Evolutionary conservation across 2,329 filamentous ascomycete genomes (phyloP), one percentile per base, ranked within the genome.

Genomic region (Nectriaceae sp.): DNA sequence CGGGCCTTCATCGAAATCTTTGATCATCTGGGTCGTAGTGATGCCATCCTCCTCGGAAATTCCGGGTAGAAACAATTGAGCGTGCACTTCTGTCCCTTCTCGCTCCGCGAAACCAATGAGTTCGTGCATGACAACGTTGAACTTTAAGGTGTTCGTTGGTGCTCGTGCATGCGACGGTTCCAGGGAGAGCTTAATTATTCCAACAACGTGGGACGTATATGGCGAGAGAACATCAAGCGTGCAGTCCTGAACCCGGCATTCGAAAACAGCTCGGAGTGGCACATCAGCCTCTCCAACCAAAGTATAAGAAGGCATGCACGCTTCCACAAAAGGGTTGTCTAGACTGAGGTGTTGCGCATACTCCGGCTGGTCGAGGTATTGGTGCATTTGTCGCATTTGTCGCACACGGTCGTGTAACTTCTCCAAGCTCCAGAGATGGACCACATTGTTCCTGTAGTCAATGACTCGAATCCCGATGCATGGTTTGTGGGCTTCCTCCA

Each of bases 121-220:
- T 65, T 97, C 91, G 64, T 96, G 92, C 90, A 99, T 96, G 24
- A 97, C 92, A 4, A 97, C 92, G 62, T 97, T 99, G 74, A 99
- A 99, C 67, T 97, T 99, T 49, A 97, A 75, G 3, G 90, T 97
- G 49, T 89, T 94, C 11, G 90, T 89, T 13, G 94, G 94, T 4
- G 92, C 93, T 62, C 95, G 87, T 2, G 93, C 92, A 40, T 90
- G 93, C 1, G 93, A 97, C 13, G 94, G 94, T 65, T 99, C 94
- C 5, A 99, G 75, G 0, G 93, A 93, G 31, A 99, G 75, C 62
- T 91, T 89, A 56, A 99, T 83, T 46, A 97, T 93, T 38, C 93
- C 94, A 51, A 97, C 84, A 8, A 90, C 89, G 60, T 91, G 91
- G 21, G 87, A 89, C 0, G 94, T 99, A 63, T 96, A 95, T 3